phyloP scores from a whole-genome alignment of 805 yeast species.

The Zygosaccharomyces bisporus region DNA sequence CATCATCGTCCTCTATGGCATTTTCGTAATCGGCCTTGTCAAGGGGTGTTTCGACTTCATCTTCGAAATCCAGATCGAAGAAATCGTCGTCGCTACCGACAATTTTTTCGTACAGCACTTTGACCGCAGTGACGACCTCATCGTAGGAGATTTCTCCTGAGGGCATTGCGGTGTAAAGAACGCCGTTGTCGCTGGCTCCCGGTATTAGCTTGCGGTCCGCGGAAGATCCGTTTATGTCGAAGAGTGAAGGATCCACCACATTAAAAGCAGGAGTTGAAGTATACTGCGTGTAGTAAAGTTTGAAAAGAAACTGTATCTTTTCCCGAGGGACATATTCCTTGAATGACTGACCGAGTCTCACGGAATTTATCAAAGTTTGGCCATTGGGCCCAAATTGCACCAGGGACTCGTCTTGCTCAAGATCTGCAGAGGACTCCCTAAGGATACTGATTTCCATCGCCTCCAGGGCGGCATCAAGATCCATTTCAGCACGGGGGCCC shows the following conservation, averaged over 20 bases:
- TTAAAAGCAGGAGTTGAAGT: slow-evolving; percentile 56
- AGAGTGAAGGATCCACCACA: slow-evolving; percentile 43
- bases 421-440: slow-evolving; percentile 65
- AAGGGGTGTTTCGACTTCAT: slow-evolving; percentile 59
- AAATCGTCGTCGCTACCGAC: slow-evolving; percentile 95
- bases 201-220: slow-evolving; percentile 28
- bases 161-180: slow-evolving; percentile 60
- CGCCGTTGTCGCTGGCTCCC: slow-evolving; percentile 46
- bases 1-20: slow-evolving; percentile 33
- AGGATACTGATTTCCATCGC: slow-evolving; percentile 77
- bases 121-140: slow-evolving; percentile 81
- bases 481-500: slow-evolving; percentile 64
- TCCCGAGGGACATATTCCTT: slow-evolving; percentile 81
- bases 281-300: slow-evolving; percentile 57
- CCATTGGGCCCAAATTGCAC: slow-evolving; percentile 54
- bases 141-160: slow-evolving; percentile 86
- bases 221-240: slow-evolving; percentile 35
- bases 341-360: slow-evolving; percentile 80
- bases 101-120: slow-evolving; percentile 64
- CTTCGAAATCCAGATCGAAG: slow-evolving; percentile 94
- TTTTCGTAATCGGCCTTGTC: slow-evolving; percentile 22
- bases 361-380: slow-evolving; percentile 68
- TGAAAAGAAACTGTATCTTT: slow-evolving; percentile 56
- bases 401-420: slow-evolving; percentile 57
- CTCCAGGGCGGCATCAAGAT: slow-evolving; percentile 72